phyloP scores from a whole-genome alignment of 306 rosid genomes.

The Acmispon strigosus region DNA sequence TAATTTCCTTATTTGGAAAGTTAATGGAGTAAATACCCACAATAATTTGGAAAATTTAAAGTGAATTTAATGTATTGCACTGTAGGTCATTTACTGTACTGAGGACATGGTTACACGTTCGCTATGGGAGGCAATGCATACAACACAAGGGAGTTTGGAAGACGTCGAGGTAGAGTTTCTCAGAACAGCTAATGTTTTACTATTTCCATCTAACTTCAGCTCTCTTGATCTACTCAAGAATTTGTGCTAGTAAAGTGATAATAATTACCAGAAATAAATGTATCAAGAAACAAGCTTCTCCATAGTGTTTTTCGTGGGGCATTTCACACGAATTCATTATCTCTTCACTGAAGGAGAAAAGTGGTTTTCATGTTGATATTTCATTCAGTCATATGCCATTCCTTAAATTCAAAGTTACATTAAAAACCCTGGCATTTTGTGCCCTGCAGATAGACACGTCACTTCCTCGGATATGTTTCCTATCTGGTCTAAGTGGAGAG shows the following conservation, averaged over 20 bases:
- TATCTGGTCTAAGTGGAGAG: constrained; percentile 90
- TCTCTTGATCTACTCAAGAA: background rate
- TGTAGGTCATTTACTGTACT: constrained; percentile 67
- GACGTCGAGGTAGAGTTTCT: constrained; percentile 47
- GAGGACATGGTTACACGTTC: constrained; percentile 73
- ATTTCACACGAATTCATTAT: background rate
- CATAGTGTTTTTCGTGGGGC: background rate
- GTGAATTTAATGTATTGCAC: background rate
- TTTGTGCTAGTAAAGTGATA: background rate
- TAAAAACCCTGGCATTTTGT: constrained; percentile 15
- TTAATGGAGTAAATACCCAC: background rate
- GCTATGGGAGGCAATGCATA: constrained; percentile 81
- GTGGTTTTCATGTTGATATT: background rate
- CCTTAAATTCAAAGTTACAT: background rate
- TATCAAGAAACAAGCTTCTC: background rate
- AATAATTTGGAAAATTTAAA: background rate
- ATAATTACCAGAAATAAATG: background rate
- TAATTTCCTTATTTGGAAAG: no score
- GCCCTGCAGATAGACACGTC: constrained; percentile 56
- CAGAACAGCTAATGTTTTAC: constrained; percentile 1
- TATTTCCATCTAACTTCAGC: constrained; percentile 2
- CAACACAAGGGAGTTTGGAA: constrained; percentile 51
- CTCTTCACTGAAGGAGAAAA: background rate
- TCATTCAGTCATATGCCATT: background rate
- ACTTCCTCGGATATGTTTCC: constrained; percentile 89